Evolutionary conservation across 208 protist genomes (phyloP), one percentile per base, ranked within the genome.

Genomic region (Dictyostelium gargantuum): DNA sequence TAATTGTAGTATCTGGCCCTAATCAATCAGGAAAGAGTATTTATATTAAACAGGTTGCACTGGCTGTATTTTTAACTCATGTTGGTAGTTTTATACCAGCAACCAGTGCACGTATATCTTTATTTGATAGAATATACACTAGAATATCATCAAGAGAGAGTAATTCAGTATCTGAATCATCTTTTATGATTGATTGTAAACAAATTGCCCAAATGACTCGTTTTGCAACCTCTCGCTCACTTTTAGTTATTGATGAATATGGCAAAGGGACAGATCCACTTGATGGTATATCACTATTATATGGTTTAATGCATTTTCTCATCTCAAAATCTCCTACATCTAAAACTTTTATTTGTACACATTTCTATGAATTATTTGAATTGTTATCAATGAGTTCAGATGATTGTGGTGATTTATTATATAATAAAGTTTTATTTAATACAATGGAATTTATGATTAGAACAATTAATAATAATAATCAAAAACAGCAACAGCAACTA

Each of bases 71-170:
- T 50, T 54, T 96, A 9, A 54, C 92, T 8, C 95, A 96, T 44
- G 6, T 96, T 10, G 95, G 95, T 5, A 85, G 44, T 29, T 95
- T 93, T 70, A 92, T 96, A 46, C 95, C 95, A 5, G 95, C 95
- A 6, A 17, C 48, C 26, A 46, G 9, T 40, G 94, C 93, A 11
- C 40, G 23, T 32, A 89, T 96, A 40, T 79, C 74, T 38, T 2
- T 96, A 1, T 82, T 68, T 54, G 95, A 96, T 54, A 32, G 32
- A 5, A 95, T 96, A 63, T 95, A 76, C 40, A 94, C 93, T 23
- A 54, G 95, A 56, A 89, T 96, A 21, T 63, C 81, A 50, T 66
- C 81, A 66, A 86, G 81, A 77, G 81, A 86, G 56, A 66, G 66
- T 38, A 77, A 77, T 23, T 46, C 48, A 9, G 32, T 86, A n/a